Evolutionary conservation across 169 alveolate species (phyloP).

Genomic region (Plasmodium fragile): DNA sequence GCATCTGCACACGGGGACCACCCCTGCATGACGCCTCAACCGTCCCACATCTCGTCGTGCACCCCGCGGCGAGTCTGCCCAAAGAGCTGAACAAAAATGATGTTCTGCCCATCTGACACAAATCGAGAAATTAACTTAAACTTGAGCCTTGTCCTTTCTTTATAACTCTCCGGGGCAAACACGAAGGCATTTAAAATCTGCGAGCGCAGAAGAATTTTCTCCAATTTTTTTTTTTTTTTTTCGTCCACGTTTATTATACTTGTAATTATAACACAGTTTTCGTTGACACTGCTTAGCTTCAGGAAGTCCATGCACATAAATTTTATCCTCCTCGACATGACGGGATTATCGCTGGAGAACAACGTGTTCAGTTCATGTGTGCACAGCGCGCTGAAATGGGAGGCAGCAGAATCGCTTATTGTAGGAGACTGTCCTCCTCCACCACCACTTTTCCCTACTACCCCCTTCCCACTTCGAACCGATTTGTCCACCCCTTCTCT

Average conservation of each 20-base stretch:
- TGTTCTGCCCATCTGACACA: constrained; percentile 66
- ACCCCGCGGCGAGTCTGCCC: neutral
- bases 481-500: neutral
- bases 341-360: neutral
- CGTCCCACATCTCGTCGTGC: constrained; percentile 29
- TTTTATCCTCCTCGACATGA: constrained; percentile 15
- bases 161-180: constrained; percentile 55
- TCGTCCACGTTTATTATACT: constrained; percentile 37
- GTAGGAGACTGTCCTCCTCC: neutral
- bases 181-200: constrained; percentile 63
- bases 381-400: neutral
- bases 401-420: neutral
- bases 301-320: constrained; percentile 21
- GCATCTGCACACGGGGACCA: neutral
- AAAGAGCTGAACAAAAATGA: constrained; percentile 56
- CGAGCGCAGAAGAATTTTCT: constrained; percentile 34
- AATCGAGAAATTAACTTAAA: constrained; percentile 37
- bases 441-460: neutral
- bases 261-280: constrained; percentile 56
- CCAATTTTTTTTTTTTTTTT: constrained; percentile 57
- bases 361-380: constrained; percentile 12
- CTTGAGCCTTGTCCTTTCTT: constrained; percentile 48
- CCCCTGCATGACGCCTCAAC: neutral
- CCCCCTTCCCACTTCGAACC: neutral
- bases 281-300: constrained; percentile 8